Evolutionary conservation across 345 rosid species (phyloP).

Genomic region (Aquilaria yunnanensis): DNA sequence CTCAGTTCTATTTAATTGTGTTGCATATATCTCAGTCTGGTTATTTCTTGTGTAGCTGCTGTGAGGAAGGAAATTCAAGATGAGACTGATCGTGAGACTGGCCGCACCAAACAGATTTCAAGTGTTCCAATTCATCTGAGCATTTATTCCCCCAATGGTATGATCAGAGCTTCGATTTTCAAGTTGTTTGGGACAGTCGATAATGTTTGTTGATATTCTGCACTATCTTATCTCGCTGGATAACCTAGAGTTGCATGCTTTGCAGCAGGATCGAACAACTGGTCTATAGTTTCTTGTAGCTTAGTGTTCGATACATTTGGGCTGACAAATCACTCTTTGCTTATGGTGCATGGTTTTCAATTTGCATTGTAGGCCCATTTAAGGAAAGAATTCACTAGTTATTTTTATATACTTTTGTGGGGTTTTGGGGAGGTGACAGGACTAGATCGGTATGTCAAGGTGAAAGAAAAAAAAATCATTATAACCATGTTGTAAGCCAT

Average conservation of each 20-base stretch:
- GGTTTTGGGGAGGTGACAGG: too few relatives aligned
- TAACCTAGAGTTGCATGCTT: background rate
- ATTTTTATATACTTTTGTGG: too few relatives aligned
- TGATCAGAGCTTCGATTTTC: conserved; percentile 1
- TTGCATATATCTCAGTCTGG: conserved; percentile 1
- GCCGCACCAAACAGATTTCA: conserved; percentile 79
- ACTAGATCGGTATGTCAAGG: too few relatives aligned
- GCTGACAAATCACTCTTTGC: too few relatives aligned
- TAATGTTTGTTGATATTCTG: background rate
- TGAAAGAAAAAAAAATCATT: too few relatives aligned
- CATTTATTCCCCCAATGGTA: conserved; percentile 90
- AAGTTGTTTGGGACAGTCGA: too few relatives aligned
- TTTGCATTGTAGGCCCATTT: too few relatives aligned
- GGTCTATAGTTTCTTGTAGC: background rate
- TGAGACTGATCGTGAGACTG: conserved; percentile 99
- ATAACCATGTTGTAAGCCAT: too few relatives aligned
- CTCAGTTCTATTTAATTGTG: conserved; percentile 1
- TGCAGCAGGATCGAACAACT: too few relatives aligned
- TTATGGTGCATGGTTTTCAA: too few relatives aligned
- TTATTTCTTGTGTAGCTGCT: conserved; percentile 46
- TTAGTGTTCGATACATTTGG: background rate
- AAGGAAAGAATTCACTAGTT: too few relatives aligned
- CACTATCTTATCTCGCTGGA: background rate
- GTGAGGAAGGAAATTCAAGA: conserved; percentile 99
- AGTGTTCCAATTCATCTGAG: conserved; percentile 98